These are phyloP conservation scores for Lentinus brumalis DNA, from an alignment of 768 basidiomycete species.

Conservation along the genomic window DNA sequence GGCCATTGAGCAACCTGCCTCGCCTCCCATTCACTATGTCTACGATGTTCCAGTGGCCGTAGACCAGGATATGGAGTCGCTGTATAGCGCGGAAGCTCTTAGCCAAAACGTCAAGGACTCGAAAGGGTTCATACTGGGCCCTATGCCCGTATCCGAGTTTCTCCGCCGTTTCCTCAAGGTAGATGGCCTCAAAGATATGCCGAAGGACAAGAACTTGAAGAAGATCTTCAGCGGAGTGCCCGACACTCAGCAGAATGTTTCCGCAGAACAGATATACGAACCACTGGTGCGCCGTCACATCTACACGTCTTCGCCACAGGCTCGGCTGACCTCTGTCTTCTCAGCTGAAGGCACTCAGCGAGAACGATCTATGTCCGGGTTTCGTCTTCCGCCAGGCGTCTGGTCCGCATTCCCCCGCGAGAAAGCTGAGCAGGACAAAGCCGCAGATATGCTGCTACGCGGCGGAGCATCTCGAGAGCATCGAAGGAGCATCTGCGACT, in stretches of 20 bases:
- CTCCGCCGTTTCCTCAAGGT: background rate
- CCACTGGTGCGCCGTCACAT: background rate
- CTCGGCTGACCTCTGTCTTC: background rate
- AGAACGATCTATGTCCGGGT: too few relatives aligned
- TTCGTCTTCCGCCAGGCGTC: too few relatives aligned
- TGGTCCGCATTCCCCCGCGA: too few relatives aligned
- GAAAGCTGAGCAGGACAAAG: too few relatives aligned
- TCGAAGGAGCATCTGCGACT: background rate
- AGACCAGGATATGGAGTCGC: too few relatives aligned
- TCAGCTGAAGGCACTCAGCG: background rate
- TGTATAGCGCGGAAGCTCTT: too few relatives aligned
- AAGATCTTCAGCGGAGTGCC: background rate
- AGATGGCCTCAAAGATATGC: background rate
- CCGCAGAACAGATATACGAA: background rate
- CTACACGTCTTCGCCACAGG: background rate
- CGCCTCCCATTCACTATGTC: too few relatives aligned
- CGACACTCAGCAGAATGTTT: background rate
- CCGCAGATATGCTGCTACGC: too few relatives aligned
- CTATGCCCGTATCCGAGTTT: constrained; percentile 6
- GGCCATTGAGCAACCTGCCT: too few relatives aligned
- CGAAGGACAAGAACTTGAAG: too few relatives aligned
- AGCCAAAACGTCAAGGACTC: background rate
- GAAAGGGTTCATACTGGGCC: background rate
- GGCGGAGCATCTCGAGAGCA: too few relatives aligned
- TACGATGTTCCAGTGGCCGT: too few relatives aligned